These are phyloP conservation scores for Ganoderma meredithae DNA, from an alignment of 1,284 basidiomycete species.

Conservation along the genomic window DNA sequence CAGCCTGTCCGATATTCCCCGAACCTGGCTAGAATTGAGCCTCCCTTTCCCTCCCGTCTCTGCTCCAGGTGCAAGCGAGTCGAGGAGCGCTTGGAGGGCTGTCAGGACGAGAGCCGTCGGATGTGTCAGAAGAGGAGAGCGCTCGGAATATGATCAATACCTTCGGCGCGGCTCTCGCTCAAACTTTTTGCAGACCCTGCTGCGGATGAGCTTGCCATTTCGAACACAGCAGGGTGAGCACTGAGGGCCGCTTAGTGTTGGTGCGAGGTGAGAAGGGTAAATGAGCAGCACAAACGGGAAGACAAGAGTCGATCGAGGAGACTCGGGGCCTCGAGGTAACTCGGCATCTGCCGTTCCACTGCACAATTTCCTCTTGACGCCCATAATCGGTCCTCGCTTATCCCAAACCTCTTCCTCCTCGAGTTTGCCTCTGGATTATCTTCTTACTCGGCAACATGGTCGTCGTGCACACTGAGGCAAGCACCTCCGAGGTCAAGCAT, in stretches of 20 bases:
- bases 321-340: background rate
- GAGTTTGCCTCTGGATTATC: conserved; percentile 4
- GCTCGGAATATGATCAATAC: conserved; percentile 29
- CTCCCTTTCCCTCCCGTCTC: conserved; percentile 41
- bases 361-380: conserved; percentile 33
- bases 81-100: conserved; percentile 63
- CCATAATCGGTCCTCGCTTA: conserved; percentile 22
- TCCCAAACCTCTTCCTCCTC: conserved; percentile 7
- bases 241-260: background rate
- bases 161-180: conserved; percentile 44
- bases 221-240: background rate
- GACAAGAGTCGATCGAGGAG: conserved; percentile 1
- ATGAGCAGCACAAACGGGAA: background rate
- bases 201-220: conserved; percentile 26
- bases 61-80: conserved; percentile 51
- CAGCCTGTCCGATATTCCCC: conserved; percentile 65
- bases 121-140: conserved; percentile 20
- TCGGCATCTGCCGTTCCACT: conserved; percentile 31
- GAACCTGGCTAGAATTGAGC: conserved; percentile 56
- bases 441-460: conserved; percentile 55
- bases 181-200: conserved; percentile 38
- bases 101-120: conserved; percentile 23
- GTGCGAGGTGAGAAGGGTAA: background rate
- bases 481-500: conserved; percentile 42
- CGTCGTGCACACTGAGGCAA: conserved; percentile 53